phyloP scores from a whole-genome alignment of 257 asterid genomes.

The Ehretia macrophylla region DNA sequence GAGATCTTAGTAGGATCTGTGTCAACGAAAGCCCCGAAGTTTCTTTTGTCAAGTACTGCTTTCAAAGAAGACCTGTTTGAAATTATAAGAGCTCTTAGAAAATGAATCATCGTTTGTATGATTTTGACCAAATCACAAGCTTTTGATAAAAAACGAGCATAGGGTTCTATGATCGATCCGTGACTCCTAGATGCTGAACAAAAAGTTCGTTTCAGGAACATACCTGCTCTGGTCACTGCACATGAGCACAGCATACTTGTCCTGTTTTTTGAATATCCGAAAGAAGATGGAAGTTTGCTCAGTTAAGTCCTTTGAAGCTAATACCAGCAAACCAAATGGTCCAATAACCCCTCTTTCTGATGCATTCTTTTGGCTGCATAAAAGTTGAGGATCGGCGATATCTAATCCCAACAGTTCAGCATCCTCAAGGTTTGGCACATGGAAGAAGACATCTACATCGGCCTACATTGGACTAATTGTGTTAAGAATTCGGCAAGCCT shows the following conservation, averaged over 20 bases:
- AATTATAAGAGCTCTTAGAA: not conserved
- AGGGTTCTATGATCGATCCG: too few species aligned
- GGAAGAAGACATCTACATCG: slow-evolving; percentile 28
- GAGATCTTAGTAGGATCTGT: slow-evolving; percentile 22
- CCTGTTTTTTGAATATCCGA: slow-evolving; percentile 12
- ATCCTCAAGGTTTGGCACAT: slow-evolving; percentile 11
- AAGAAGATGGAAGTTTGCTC: slow-evolving; percentile 32
- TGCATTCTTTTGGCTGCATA: slow-evolving; percentile 25
- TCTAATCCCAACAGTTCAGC: slow-evolving; percentile 17
- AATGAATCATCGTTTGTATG: too few species aligned
- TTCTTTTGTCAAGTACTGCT: slow-evolving; percentile 14
- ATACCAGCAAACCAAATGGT: slow-evolving; percentile 30
- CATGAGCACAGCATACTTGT: slow-evolving; percentile 25
- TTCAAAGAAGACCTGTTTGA: slow-evolving; percentile 29
- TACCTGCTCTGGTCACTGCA: slow-evolving; percentile 38
- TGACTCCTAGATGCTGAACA: too few species aligned
- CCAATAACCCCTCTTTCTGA: slow-evolving; percentile 22
- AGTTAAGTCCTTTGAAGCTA: slow-evolving; percentile 31
- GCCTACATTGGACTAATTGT: slow-evolving; percentile 13
- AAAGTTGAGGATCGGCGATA: slow-evolving; percentile 20
- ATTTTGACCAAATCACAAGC: too few species aligned
- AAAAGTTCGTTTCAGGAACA: not conserved
- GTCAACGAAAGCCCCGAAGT: slow-evolving; percentile 29
- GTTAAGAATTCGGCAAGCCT: not conserved
- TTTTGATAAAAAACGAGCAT: too few species aligned